Conservation (phyloP, 2,329 filamentous ascomycete species). For the Aphanocladium album region DNA sequence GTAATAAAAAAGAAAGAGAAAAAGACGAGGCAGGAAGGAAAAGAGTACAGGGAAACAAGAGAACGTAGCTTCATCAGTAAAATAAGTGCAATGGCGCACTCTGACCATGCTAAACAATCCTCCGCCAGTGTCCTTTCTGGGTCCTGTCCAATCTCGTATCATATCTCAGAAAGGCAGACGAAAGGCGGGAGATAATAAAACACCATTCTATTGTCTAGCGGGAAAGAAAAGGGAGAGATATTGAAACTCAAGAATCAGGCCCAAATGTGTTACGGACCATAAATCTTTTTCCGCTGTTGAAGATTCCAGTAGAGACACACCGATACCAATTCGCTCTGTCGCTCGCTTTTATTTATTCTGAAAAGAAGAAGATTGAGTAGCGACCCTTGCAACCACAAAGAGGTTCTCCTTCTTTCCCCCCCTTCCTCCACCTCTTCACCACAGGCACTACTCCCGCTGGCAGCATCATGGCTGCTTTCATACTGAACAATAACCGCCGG, state of each 20-base stretch:
- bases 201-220: constrained; percentile 6
- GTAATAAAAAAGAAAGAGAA: not conserved
- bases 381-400: too few relatives aligned
- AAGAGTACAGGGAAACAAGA: not conserved
- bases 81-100: not conserved
- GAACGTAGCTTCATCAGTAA: not conserved
- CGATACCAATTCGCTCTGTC: too few relatives aligned
- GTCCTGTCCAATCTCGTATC: not conserved
- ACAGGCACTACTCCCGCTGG: too few relatives aligned
- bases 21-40: too few relatives aligned
- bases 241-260: not conserved
- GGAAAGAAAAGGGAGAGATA: not conserved
- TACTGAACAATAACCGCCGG: constrained; percentile 11
- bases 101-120: not conserved
- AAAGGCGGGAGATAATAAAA: not conserved
- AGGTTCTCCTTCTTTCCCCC: not conserved
- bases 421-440: not conserved
- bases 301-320: not conserved
- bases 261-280: too few relatives aligned
- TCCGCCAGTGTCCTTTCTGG: not conserved
- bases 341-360: too few relatives aligned
- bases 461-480: constrained; percentile 5
- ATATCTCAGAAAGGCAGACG: not conserved
- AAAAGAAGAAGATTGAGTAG: too few relatives aligned
- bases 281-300: not conserved